Base-by-base conservation (phyloP, 1,284 basidiomycete species). In the Wallemia hederae region DNA sequence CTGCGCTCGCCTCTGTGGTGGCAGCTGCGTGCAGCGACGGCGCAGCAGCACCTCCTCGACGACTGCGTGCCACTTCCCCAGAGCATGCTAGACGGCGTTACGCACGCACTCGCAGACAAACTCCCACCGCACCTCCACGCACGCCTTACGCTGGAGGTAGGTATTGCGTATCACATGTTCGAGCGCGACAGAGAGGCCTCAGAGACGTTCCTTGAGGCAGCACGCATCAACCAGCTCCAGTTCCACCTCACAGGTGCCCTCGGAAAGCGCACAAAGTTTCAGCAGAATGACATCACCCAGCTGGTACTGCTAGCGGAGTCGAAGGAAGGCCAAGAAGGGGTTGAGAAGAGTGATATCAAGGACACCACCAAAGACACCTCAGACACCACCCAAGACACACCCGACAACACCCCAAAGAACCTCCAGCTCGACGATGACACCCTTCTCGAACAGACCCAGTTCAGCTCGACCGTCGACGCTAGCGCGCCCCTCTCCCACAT, bases 261-360 rank as follows among this genome's bases (percentile, higher is more conserved):
- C 62, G 94, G 94, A 25, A 91, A 85, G 72, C 78, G 86, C 62
- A 99, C 94, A 17, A 96, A 89, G 70, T 99, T 85, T 71, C 94
- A 98, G 71, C 76, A 83, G 64, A 78, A 75, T 60, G 85, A 88
- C 58, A 74, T 85, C 63, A 86, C 82, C 61, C 92, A 97, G 72
- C 80, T 99, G 56, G 83, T 98, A 29, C 75, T 99, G n/a, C 77
- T 98, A 11, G 92, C 94, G 28, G 80, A 89, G 71, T 89, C 85
- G 63, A 77, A 78, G 62, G 70, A 75, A 28, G 22, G 39, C 22
- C 70, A 76, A 17, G 74, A 76, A n/a, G 70, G 65, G 19, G 49
- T 62, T 60, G 59, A 61, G 72, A 64, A 62, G 34, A 62, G 63
- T n/a, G 64, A 64, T 19, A 64, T 61, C 7, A 64, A 66, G 49